phyloP scores from a whole-genome alignment of 2,329 filamentous ascomycete species.

The Aspergillus viridinutans region DNA sequence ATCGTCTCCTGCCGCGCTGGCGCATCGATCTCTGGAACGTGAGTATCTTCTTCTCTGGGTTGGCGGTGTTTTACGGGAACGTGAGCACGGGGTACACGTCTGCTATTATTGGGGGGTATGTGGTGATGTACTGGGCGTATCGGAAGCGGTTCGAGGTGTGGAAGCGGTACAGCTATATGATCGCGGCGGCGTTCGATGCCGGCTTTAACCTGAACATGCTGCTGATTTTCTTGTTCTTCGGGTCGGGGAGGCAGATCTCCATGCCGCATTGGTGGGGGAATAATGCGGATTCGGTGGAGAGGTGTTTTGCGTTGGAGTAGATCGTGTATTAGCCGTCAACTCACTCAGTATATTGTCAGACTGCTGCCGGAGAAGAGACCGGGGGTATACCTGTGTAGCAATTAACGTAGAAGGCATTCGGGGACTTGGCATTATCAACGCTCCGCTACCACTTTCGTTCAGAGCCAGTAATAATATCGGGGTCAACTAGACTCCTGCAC shows the following conservation, averaged over 20 bases:
- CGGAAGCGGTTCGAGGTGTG: slow-evolving; percentile 54
- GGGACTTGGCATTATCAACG: too few relatives aligned
- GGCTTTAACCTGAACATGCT: slow-evolving; percentile 61
- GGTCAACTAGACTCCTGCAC: too few relatives aligned
- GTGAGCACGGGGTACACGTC: slow-evolving; percentile 57
- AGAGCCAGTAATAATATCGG: too few relatives aligned
- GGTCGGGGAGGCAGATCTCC: slow-evolving; percentile 51
- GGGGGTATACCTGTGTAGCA: too few relatives aligned
- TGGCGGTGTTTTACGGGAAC: slow-evolving; percentile 58
- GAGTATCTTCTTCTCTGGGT: slow-evolving; percentile 58
- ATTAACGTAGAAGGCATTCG: too few relatives aligned
- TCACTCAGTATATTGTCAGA: too few relatives aligned
- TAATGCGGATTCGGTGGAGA: slow-evolving; percentile 50
- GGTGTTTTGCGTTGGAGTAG: slow-evolving; percentile 52
- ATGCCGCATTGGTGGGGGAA: slow-evolving; percentile 67
- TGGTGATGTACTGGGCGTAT: slow-evolving; percentile 59
- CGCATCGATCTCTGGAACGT: slow-evolving; percentile 58
- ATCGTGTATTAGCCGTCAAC: neutral
- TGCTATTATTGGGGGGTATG: slow-evolving; percentile 55
- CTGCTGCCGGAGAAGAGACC: too few relatives aligned
- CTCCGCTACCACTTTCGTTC: too few relatives aligned
- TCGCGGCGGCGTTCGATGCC: slow-evolving; percentile 59
- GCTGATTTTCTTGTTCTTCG: slow-evolving; percentile 58
- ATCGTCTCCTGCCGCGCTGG: slow-evolving; percentile 50
- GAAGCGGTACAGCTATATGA: slow-evolving; percentile 58